These are phyloP conservation scores for Rutstroemia sp. DNA, from an alignment of 2,329 filamentous ascomycete genomes.

Conservation along the genomic window DNA sequence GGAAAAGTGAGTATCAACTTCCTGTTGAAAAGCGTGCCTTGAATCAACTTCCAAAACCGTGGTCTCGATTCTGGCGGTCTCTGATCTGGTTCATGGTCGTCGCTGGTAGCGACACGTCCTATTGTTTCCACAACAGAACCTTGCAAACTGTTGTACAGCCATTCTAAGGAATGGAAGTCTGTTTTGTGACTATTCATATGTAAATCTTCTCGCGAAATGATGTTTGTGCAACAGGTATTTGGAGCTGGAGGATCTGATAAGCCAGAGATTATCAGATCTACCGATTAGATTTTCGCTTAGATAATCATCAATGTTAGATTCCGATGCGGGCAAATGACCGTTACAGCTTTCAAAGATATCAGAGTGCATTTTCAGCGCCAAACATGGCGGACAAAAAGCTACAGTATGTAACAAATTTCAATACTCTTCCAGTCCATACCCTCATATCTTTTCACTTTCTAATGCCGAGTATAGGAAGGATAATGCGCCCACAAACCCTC, in stretches of 20 bases:
- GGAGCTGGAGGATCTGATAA: background rate
- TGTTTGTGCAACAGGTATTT: background rate
- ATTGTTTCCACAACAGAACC: background rate
- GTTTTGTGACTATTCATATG: background rate
- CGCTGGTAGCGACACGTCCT: background rate
- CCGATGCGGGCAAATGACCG: background rate
- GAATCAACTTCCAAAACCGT: constrained; percentile 1
- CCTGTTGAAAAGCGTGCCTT: background rate
- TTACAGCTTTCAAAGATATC: background rate
- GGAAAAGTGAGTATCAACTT: constrained; percentile 2
- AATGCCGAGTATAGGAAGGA: constrained; percentile 35
- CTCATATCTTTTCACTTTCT: constrained; percentile 7
- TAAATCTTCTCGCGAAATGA: background rate
- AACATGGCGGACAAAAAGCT: constrained; percentile 25
- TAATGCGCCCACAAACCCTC: constrained; percentile 54
- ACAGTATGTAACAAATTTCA: constrained; percentile 17
- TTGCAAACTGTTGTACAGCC: background rate
- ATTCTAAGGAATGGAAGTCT: background rate
- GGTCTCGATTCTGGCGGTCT: background rate
- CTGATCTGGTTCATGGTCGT: background rate
- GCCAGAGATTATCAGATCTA: background rate
- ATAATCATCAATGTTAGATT: constrained; percentile 12
- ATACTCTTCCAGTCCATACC: background rate
- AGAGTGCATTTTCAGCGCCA: background rate
- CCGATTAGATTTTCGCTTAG: background rate